Base-by-base conservation (phyloP, 305 asterid species). In the Fraxinus albicans region DNA sequence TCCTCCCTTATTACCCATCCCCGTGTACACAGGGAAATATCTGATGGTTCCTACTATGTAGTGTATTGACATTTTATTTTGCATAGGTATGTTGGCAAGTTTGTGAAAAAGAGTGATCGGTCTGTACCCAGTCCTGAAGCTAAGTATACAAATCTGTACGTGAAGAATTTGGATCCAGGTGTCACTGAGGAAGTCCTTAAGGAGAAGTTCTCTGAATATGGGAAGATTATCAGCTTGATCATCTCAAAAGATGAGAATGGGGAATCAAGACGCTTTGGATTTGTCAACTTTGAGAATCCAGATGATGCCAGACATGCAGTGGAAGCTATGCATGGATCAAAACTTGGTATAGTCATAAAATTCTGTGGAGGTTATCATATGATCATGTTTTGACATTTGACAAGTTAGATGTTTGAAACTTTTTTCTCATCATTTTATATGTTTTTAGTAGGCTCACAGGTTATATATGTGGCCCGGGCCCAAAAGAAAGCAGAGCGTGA, bases 401-500 rank as follows among this genome's bases (percentile, higher is more conserved):
- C 27, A 55, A 8, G 8, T 78, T 34, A 33, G 40, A 15, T 23
- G 63, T 78, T 12, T 19, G 27, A 83, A 80, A 72, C 73, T 83
- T 69, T 77, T 69, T 13, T 33, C 44, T 31, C 50, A 76, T 74
- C 40, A 44, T 63, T 55, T 81, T 83, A 3, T 69, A 29, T 73
- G 77, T 79, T 78, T 86, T 63, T 76, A 34, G 79, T 84, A 95
- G 98, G 97, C 77, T 89, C 92, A 36, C 91, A 95, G 93, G 81
- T 85, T 74, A 86, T 95, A 70, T 95, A 94, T 85, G 98, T 95
- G 60, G 90, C 93, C 38, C 92, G 94, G 80, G 98, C 99, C 83
- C 98, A 94, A 84, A 95, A 95, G 88, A 95, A 90, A 88, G 89
- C 95, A 72, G 97, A 93, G 85, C 95, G 99, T 17, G 93, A 86